Conservation (phyloP, 1,139 yeast species). For the Hansenula sp. region DNA sequence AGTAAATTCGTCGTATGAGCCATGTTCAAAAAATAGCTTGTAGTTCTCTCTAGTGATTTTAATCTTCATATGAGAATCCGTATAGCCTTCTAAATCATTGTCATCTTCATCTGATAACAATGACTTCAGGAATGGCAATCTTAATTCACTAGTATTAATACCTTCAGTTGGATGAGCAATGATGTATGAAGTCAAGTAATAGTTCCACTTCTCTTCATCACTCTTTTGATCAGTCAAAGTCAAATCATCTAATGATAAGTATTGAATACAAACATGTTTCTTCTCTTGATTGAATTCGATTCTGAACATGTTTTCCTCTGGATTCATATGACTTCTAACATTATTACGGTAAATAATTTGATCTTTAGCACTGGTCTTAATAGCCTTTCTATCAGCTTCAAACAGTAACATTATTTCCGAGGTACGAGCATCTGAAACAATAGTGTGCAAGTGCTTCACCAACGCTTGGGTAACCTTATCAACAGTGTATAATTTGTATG, state of each 20-base stretch:
- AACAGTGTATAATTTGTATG: constrained; percentile 86
- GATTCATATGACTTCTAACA: constrained; percentile 74
- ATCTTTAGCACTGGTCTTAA: constrained; percentile 69
- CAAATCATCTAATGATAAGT: constrained; percentile 81
- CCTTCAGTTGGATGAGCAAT: constrained; percentile 98
- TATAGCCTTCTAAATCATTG: constrained; percentile 51
- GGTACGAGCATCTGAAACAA: constrained; percentile 77
- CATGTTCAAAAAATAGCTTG: constrained; percentile 74
- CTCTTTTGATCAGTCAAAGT: constrained; percentile 76
- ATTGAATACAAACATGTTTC: constrained; percentile 66
- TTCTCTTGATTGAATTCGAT: constrained; percentile 60
- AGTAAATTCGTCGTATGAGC: constrained; percentile 79
- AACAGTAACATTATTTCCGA: constrained; percentile 77
- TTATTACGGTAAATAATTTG: constrained; percentile 90
- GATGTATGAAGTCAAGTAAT: constrained; percentile 86
- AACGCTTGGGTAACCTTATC: constrained; percentile 90
- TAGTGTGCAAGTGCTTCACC: constrained; percentile 81
- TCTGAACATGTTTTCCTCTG: constrained; percentile 91
- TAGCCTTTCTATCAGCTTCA: constrained; percentile 66
- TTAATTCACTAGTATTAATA: constrained; percentile 73
- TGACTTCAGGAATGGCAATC: constrained; percentile 68
- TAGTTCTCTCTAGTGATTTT: constrained; percentile 79
- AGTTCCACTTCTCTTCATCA: constrained; percentile 83
- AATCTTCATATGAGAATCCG: constrained; percentile 73
- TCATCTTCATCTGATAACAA: constrained; percentile 50